Percentiles rank a stretch among this genome's conserved stretches.
These are phyloP conservation scores for Noccaea caerulescens DNA, from an alignment of 345 rosid species.

Conservation along the genomic window DNA sequence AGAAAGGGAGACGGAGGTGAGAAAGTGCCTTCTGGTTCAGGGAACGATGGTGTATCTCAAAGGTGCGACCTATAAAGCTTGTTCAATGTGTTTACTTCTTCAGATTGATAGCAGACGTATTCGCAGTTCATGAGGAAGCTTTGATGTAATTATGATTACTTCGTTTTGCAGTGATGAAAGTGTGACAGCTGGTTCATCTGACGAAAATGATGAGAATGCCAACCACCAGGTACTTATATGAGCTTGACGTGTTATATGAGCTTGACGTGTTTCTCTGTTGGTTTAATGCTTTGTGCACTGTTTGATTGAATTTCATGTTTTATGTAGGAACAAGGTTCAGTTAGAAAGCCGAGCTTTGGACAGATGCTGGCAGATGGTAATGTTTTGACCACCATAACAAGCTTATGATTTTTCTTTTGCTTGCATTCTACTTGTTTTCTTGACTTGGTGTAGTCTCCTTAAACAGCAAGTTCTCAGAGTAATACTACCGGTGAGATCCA, in stretches of 20 bases:
- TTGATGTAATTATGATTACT: constrained; percentile 30
- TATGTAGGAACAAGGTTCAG: constrained; percentile 56
- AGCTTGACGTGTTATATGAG: constrained; percentile 1
- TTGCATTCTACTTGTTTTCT: not conserved
- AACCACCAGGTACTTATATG: constrained; percentile 62
- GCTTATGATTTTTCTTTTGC: constrained; percentile 9
- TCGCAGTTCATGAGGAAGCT: constrained; percentile 4
- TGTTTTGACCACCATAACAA: constrained; percentile 4
- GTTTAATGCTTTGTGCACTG: not conserved
- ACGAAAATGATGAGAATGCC: constrained; percentile 71
- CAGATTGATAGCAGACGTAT: not conserved
- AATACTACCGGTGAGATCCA: constrained; percentile 53
- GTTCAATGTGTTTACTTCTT: not conserved
- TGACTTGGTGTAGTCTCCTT: constrained; percentile 38
- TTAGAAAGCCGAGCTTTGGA: constrained; percentile 69
- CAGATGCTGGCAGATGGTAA: constrained; percentile 92
- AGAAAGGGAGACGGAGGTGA: constrained; percentile 66
- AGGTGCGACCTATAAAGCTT: constrained; percentile 50
- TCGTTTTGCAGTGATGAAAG: constrained; percentile 71
- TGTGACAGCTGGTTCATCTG: constrained; percentile 92
- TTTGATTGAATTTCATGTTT: constrained; percentile 12
- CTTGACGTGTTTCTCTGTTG: constrained; percentile 7
- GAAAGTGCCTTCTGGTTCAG: constrained; percentile 80
- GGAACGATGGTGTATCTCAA: constrained; percentile 82
- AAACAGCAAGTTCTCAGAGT: constrained; percentile 66